Percentiles rank a stretch among this genome's conserved stretches.
phyloP scores from a whole-genome alignment of 768 basidiomycete species.

The Naganishia onofrii region DNA sequence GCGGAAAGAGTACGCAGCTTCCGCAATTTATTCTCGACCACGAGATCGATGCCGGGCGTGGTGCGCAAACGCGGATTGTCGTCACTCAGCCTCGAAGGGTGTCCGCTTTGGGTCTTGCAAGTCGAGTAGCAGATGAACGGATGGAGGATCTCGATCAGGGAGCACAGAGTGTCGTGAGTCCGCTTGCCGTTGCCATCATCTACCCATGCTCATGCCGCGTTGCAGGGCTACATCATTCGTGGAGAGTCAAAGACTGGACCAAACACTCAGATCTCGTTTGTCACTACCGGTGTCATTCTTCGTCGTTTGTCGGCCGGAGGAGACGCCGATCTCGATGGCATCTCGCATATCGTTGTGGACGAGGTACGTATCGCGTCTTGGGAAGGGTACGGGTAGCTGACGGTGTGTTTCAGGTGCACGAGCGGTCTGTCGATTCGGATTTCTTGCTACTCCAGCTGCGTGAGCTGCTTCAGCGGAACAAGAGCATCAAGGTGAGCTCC shows the following conservation, averaged over 20 bases:
- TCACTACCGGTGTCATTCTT: slow-evolving; percentile 90
- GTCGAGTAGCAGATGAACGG: slow-evolving; percentile 75
- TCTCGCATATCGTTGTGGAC: slow-evolving; percentile 85
- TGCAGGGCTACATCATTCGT: slow-evolving; percentile 74
- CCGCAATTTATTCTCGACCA: slow-evolving; percentile 88
- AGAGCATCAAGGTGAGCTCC: slow-evolving; percentile 59
- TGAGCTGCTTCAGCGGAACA: slow-evolving; percentile 66
- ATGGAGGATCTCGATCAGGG: slow-evolving; percentile 57
- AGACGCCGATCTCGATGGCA: slow-evolving; percentile 63
- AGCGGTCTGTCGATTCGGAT: slow-evolving; percentile 86
- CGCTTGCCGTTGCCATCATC: not conserved
- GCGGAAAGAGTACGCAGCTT: slow-evolving; percentile 70
- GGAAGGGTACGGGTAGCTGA: slow-evolving; percentile 79
- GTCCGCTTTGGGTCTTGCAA: slow-evolving; percentile 82
- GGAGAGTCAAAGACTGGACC: slow-evolving; percentile 71
- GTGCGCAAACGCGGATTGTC: slow-evolving; percentile 70
- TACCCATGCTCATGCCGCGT: slow-evolving; percentile 50
- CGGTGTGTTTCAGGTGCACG: slow-evolving; percentile 73
- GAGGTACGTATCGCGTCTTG: slow-evolving; percentile 91
- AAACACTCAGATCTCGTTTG: slow-evolving; percentile 69
- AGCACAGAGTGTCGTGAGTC: slow-evolving; percentile 56
- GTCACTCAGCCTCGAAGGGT: slow-evolving; percentile 87
- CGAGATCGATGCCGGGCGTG: slow-evolving; percentile 63
- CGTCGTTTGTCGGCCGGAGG: slow-evolving; percentile 68
- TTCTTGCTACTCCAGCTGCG: slow-evolving; percentile 80